Evolutionary conservation across 139 green algal genomes (phyloP).

Genomic region (Micromonas pusilla): DNA sequence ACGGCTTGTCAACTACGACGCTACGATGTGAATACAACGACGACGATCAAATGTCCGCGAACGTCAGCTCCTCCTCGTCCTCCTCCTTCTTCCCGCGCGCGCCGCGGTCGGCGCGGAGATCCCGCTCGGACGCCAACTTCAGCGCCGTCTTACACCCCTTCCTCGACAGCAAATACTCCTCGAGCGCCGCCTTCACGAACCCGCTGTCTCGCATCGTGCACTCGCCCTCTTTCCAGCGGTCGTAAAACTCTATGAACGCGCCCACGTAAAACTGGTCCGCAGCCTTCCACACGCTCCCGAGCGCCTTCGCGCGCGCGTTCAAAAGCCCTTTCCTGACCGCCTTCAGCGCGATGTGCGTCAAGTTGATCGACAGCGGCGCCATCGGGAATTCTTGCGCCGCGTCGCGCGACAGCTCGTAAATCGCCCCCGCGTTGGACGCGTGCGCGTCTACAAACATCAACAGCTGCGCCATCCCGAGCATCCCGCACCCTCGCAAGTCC

Average conservation of each 20-base stretch:
- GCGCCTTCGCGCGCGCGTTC: not conserved
- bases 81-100: not conserved
- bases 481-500: conserved; percentile 54
- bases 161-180: not conserved
- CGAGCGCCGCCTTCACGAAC: not conserved
- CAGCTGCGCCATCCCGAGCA: conserved; percentile 59
- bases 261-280: conserved; percentile 1
- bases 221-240: not conserved
- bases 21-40: too few relatives aligned
- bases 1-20: too few relatives aligned
- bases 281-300: not conserved
- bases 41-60: not conserved
- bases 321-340: not conserved
- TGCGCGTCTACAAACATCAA: conserved; percentile 36
- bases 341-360: conserved; percentile 36
- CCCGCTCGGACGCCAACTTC: not conserved
- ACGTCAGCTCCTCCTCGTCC: not conserved
- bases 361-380: conserved; percentile 52
- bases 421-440: conserved; percentile 21
- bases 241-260: conserved; percentile 6
- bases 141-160: not conserved
- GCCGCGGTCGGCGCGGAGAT: not conserved
- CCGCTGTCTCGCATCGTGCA: conserved; percentile 13
- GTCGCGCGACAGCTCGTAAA: conserved; percentile 43
- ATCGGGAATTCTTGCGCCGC: conserved; percentile 57